Percentiles rank a stretch among this genome's conserved stretches.
Conservation (phyloP, 1,139 yeast species). For the Suhomyces wounanorum region DNA sequence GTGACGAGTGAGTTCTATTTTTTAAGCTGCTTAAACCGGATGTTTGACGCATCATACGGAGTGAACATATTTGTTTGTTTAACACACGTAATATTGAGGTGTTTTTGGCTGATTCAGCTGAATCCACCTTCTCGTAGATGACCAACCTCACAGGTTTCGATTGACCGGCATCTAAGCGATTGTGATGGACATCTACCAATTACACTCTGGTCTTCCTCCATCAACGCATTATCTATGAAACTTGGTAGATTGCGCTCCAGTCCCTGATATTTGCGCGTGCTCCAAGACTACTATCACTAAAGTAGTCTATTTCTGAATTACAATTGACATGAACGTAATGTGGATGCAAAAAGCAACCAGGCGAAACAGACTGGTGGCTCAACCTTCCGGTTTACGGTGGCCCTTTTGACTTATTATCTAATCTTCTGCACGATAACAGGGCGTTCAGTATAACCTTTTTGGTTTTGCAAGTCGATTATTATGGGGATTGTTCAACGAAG, state of each 20-base stretch:
- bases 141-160: not conserved
- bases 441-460: not conserved
- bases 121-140: not conserved
- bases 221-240: not conserved
- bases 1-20: not conserved
- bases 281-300: not conserved
- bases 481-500: not conserved
- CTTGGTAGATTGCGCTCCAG: not conserved
- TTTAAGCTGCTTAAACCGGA: not conserved
- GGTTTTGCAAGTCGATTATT: not conserved
- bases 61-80: not conserved
- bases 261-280: not conserved
- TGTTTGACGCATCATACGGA: not conserved
- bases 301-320: not conserved
- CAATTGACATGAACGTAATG: not conserved
- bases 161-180: not conserved
- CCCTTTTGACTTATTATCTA: not conserved
- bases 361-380: not conserved
- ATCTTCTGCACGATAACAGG: not conserved
- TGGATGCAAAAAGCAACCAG: constrained; percentile 4
- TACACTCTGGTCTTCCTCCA: not conserved
- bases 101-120: not conserved
- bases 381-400: not conserved
- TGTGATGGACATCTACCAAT: not conserved
- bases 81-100: not conserved